Conservation (phyloP, 169 alveolate genomes). For the Plasmodium adleri region DNA sequence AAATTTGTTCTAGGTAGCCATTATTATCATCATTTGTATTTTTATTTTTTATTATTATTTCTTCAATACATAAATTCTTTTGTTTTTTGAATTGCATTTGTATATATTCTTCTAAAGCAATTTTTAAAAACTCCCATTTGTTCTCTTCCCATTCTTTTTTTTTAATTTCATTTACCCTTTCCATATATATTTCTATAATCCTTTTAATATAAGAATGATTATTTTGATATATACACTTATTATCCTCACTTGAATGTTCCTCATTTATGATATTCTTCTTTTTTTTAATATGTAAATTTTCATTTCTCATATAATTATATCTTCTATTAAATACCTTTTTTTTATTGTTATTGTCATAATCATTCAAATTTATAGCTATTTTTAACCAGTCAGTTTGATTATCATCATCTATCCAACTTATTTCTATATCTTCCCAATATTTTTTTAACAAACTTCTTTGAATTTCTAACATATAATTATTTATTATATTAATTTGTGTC, state of each 20-base stretch:
- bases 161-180: background rate
- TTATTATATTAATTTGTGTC: background rate
- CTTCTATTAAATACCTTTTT: background rate
- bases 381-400: background rate
- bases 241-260: background rate
- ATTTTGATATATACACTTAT: background rate
- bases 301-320: background rate
- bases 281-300: background rate
- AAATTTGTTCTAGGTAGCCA: background rate
- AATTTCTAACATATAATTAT: background rate
- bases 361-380: background rate
- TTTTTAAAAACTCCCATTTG: background rate
- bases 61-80: background rate
- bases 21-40: background rate
- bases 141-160: background rate
- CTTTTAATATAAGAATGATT: background rate
- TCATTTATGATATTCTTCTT: background rate
- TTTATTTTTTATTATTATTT: background rate
- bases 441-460: background rate
- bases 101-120: background rate
- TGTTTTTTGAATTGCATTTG: background rate
- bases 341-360: background rate
- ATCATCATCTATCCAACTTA: background rate
- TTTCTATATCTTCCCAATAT: background rate
- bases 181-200: slow-evolving; percentile 6